Evolutionary conservation across 805 yeast genomes (phyloP).

Genomic region (Candida dajiaensis): DNA sequence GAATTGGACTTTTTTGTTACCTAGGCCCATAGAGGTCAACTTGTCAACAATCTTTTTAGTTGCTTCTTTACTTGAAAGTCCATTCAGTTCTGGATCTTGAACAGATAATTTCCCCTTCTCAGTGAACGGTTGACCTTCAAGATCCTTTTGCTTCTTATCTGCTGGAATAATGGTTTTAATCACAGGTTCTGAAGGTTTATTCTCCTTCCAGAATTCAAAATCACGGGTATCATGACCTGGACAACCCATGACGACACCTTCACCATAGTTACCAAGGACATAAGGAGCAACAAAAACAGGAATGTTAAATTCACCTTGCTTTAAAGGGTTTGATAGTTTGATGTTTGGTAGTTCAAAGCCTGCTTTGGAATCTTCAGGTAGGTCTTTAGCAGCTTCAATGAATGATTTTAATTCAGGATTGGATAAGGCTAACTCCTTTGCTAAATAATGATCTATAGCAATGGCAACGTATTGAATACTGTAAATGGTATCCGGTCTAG

Average conservation of each 20-base stretch:
- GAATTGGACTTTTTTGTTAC: constrained; percentile 45
- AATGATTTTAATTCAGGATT: constrained; percentile 42
- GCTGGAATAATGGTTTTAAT: constrained; percentile 16
- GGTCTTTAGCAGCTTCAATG: constrained; percentile 30
- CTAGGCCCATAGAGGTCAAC: constrained; percentile 36
- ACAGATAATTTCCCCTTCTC: constrained; percentile 43
- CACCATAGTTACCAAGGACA: constrained; percentile 77
- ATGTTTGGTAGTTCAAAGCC: constrained; percentile 51
- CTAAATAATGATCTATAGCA: constrained; percentile 65
- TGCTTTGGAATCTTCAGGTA: constrained; percentile 44
- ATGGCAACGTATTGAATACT: constrained; percentile 82
- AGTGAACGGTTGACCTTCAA: constrained; percentile 28
- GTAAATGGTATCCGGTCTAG: constrained; percentile 83
- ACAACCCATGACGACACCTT: constrained; percentile 97
- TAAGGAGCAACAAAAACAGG: constrained; percentile 92
- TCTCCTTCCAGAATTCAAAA: constrained; percentile 67
- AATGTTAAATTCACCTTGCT: constrained; percentile 30
- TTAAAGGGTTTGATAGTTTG: constrained; percentile 55
- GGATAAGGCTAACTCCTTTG: constrained; percentile 28
- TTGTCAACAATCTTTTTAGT: constrained; percentile 36
- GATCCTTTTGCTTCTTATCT: constrained; percentile 6
- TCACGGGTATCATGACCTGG: constrained; percentile 93
- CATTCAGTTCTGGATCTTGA: constrained; percentile 44
- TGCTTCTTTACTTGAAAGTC: constrained; percentile 47
- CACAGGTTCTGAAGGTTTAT: constrained; percentile 37